phyloP scores from a whole-genome alignment of 352 stramenopile genomes.

The Pythium sp. region DNA sequence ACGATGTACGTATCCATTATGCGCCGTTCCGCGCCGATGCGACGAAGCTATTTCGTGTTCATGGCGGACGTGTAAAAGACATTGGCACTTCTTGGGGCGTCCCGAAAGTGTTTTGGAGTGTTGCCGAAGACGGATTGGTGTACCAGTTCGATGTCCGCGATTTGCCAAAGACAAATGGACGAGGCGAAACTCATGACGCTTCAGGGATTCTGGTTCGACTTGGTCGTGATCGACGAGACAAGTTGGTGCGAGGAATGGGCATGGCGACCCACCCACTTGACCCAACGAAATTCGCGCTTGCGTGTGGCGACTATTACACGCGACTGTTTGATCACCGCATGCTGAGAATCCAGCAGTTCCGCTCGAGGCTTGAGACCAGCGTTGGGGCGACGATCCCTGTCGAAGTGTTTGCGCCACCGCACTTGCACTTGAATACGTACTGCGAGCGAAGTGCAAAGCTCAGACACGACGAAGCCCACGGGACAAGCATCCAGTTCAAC shows the following conservation, averaged over 20 bases:
- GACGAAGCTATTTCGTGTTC: slow-evolving; percentile 66
- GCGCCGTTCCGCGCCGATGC: slow-evolving; percentile 65
- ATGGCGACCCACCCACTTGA: slow-evolving; percentile 73
- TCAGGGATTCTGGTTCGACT: slow-evolving; percentile 68
- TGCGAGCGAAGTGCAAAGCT: slow-evolving; percentile 36
- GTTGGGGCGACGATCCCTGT: slow-evolving; percentile 40
- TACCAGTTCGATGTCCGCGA: slow-evolving; percentile 80
- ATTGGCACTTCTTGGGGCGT: slow-evolving; percentile 61
- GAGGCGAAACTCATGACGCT: slow-evolving; percentile 26
- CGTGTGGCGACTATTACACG: slow-evolving; percentile 79
- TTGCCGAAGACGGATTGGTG: slow-evolving; percentile 80
- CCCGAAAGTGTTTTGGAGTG: slow-evolving; percentile 84
- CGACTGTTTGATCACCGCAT: slow-evolving; percentile 79
- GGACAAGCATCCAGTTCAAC: slow-evolving; percentile 82
- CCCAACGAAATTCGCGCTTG: slow-evolving; percentile 64
- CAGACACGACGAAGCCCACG: slow-evolving; percentile 57
- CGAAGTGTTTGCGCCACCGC: slow-evolving; percentile 70
- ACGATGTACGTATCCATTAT: slow-evolving; percentile 85
- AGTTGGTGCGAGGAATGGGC: slow-evolving; percentile 58
- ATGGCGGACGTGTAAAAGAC: slow-evolving; percentile 80
- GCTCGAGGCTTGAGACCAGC: slow-evolving; percentile 19
- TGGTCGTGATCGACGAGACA: slow-evolving; percentile 45
- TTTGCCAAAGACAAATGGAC: slow-evolving; percentile 39
- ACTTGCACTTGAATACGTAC: slow-evolving; percentile 65
- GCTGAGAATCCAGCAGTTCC: slow-evolving; percentile 46